Base-by-base conservation (phyloP, 1,139 yeast genomes). In the Yueomyces sp. region DNA sequence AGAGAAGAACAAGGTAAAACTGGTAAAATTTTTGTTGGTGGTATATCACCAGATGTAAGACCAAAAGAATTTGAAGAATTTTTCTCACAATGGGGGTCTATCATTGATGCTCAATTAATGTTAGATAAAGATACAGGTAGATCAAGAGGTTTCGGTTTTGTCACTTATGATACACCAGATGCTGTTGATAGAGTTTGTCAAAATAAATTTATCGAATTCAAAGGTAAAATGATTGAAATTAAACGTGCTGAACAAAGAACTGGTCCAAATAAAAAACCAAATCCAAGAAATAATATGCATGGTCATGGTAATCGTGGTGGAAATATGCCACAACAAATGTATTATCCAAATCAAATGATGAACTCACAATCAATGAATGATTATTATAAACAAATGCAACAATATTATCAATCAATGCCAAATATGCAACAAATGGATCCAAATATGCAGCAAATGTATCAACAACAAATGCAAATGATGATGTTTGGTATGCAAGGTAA, bases 1-100 rank as follows among this genome's bases (percentile, higher is more conserved):
- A 82, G 91, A 62, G 98, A 91, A 60, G 98, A 91, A 62, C 98
- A 91, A 65, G 97, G 89, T 62, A 85, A 85, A 62, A 89, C 96
- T 9, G 96, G 97, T 55, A 91, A 91, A 67, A 91, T 91, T 52
- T 91, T 91, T 60, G 97, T 91, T 40, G 99, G 99, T 51, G 99
- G 99, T 52, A 86, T 91, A 51, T 94, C 95, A 45, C 87, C 95
- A 34, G 93, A 87, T 64, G 96, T 89, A 37, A 87, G 89, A 51
- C 97, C 94, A 57, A 77, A 76, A 50, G 97, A 91, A 54, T 93
- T 91, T 63, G 82, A 82, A 60, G 80, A 76, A 41, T 89, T 85
- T 63, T 91, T 91, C 60, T 77, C 87, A 41, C 85, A 82, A 63
- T 91, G 82, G 63, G 98, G 98, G 54, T 79, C 81, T 40, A 93